phyloP scores from a whole-genome alignment of 169 alveolate genomes.

The Plasmodium blacklocki region DNA sequence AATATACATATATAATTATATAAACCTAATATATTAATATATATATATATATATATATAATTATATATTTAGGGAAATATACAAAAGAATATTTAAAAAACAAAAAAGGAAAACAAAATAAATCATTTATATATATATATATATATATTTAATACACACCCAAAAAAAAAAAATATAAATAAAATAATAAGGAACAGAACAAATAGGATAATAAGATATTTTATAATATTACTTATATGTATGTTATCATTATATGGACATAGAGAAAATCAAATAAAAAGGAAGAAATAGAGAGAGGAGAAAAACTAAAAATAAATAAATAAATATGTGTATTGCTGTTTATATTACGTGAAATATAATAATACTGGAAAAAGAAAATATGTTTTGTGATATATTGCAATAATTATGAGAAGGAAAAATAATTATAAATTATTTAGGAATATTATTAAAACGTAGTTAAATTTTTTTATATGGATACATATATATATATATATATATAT shows the following conservation, averaged over 20 bases:
- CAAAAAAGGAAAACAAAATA: conserved; percentile 14
- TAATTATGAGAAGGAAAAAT: conserved; percentile 27
- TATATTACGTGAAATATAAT: neutral
- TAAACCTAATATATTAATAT: too few species aligned
- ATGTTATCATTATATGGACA: too few species aligned
- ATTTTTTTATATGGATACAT: neutral
- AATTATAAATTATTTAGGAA: conserved; percentile 21
- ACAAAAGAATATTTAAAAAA: conserved; percentile 6
- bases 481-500: too few species aligned
- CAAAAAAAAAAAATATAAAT: neutral
- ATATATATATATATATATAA: too few species aligned
- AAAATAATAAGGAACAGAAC: conserved; percentile 2
- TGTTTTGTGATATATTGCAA: conserved; percentile 43
- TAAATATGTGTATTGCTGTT: conserved; percentile 43
- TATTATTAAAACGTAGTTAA: conserved; percentile 19
- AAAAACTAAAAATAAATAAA: conserved; percentile 29
- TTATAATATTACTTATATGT: neutral
- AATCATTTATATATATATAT: neutral
- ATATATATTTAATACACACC: neutral
- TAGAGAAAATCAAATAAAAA: conserved; percentile 1
- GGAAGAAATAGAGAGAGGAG: neutral
- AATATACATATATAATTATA: too few species aligned
- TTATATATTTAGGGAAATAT: neutral
- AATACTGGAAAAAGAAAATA: conserved; percentile 21
- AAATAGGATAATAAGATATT: neutral